Evolutionary conservation across 805 yeast genomes (phyloP), one percentile per base, ranked within the genome.

Genomic region (Candida ortonii): DNA sequence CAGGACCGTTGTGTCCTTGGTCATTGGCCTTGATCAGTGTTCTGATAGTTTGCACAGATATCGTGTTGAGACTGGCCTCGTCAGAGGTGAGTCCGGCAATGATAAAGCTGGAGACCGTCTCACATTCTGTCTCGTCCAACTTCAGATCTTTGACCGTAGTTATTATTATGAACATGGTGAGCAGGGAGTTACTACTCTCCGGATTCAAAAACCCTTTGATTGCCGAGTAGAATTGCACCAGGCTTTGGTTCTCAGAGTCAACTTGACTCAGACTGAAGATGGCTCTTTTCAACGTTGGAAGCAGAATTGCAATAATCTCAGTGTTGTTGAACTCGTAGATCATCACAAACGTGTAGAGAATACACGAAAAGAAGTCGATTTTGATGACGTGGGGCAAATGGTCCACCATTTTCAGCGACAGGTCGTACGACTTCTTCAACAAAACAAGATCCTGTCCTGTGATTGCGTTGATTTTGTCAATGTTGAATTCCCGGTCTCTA

Each of bases 331-430:
- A 62, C 47, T 74, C 71, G 50, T 72, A 74, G 32, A 82, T 64
- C 47, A 69, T 66, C 6, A 81, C 74, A 38, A 83, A 71, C 6
- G 82, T 69, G 47, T 71, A 80, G 16, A 89, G 58, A 24, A 84
- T 49, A 48, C 95, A 80, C 0, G 89, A 71, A 51, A 76, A 76
- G 18, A 90, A 61, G 54, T 90, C 97, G 9, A 66, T 57, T 45
- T 76, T 76, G 28, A 86, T 82, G 13, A 81, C 68, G 16, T 68
- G 75, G 0, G 94, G 90, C 47, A 89, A 78, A 21, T 63, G 64
- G 11, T 67, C 68, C 15, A 78, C 68, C 79, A 84, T 82, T 6
- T 65, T 74, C n/a, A 78, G 73, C 15, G 84, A 62, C 2, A 72
- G 66, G 11, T 60, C 63, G 37, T 74, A 73, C 5, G 71, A 64